Conservation (phyloP, 345 rosid genomes). For the Sisymbrium altissimum region DNA sequence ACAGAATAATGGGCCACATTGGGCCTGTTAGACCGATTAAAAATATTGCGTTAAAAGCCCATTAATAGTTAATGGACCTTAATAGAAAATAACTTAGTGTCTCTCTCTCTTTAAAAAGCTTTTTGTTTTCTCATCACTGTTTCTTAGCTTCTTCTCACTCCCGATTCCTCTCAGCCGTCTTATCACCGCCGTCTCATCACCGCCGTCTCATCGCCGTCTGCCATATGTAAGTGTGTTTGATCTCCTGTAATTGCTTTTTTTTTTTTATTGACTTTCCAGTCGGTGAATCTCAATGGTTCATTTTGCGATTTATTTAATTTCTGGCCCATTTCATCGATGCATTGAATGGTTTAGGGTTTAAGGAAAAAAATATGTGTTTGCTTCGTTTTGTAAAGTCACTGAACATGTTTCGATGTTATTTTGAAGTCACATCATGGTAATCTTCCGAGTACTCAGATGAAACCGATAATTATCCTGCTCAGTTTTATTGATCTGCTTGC, state of each 20-base stretch:
- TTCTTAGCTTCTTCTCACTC: neutral
- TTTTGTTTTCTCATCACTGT: neutral
- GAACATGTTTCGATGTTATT: neutral
- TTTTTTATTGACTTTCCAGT: neutral
- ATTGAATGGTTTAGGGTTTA: neutral
- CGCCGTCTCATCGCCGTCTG: slow-evolving; percentile 1
- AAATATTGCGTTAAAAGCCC: neutral
- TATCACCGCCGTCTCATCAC: slow-evolving; percentile 1
- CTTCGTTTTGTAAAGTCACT: neutral
- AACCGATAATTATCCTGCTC: neutral
- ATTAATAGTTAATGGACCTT: neutral
- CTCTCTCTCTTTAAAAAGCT: neutral
- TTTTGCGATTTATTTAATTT: neutral
- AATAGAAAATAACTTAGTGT: neutral
- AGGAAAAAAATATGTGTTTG: neutral
- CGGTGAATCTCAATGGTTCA: neutral
- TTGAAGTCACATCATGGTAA: neutral
- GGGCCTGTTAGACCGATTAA: slow-evolving; percentile 5
- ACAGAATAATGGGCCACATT: neutral
- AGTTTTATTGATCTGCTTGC: neutral
- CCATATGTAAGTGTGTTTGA: neutral
- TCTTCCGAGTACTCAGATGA: neutral
- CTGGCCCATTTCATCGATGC: neutral
- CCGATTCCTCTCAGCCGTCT: neutral
- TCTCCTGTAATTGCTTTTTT: neutral